A percentile compares a stretch with the other conserved stretches of the same genome.
Evolutionary conservation across 768 basidiomycete species (phyloP).

Genomic region (Suillus weaverae): DNA sequence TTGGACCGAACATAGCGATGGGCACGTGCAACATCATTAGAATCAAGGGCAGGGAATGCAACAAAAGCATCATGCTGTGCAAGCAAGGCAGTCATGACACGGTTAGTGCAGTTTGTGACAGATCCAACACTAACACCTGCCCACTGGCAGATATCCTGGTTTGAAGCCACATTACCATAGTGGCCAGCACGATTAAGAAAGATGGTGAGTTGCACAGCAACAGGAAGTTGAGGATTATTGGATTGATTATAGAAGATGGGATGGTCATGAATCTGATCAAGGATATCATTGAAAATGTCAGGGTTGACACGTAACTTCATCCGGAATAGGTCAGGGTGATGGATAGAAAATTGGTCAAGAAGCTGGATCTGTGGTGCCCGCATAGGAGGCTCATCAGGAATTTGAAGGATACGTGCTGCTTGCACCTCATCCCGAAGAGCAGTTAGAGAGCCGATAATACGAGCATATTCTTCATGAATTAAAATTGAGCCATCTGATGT

Average conservation of each 20-base stretch:
- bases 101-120: conserved; percentile 21
- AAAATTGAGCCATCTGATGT: no score
- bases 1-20: conserved; percentile 33
- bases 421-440: no score
- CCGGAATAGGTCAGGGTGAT: conserved; percentile 5
- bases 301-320: conserved; percentile 26
- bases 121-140: no score
- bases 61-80: conserved; percentile 15
- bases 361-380: neutral
- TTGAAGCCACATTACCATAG: no score
- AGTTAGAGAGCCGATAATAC: no score
- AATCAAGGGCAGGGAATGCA: neutral
- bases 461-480: no score
- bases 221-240: no score
- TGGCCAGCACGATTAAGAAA: no score
- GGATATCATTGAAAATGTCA: conserved; percentile 23
- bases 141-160: no score
- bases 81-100: conserved; percentile 16
- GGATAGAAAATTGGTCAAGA: neutral
- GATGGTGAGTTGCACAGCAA: no score
- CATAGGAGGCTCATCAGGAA: neutral
- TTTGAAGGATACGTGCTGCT: neutral
- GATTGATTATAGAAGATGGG: conserved; percentile 5
- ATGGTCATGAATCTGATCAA: conserved; percentile 18
- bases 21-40: neutral